A percentile compares a stretch with the other conserved stretches of the same genome.
Evolutionary conservation across 2,329 filamentous ascomycete genomes (phyloP).

Genomic region (Nemania diffusa): DNA sequence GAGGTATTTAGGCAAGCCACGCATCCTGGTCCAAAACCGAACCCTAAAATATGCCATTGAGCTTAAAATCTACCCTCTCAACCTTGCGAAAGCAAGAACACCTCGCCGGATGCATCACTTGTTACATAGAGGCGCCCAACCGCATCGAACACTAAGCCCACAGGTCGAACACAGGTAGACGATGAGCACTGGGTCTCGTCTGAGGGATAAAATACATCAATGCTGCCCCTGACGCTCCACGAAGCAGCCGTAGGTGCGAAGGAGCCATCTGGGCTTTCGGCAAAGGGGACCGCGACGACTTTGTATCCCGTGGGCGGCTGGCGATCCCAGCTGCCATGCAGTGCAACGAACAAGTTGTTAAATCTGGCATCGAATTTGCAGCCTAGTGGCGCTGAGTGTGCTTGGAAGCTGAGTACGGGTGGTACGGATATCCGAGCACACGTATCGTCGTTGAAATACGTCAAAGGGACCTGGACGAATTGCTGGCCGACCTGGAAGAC

Average conservation of each 20-base stretch:
- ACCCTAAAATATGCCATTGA: background rate
- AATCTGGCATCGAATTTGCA: conserved; percentile 69
- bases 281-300: conserved; percentile 51
- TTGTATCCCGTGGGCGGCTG: conserved; percentile 52
- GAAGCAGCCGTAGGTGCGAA: conserved; percentile 46
- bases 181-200: conserved; percentile 58
- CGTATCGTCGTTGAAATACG: conserved; percentile 43
- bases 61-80: background rate
- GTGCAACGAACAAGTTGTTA: conserved; percentile 67
- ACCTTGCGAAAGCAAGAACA: conserved; percentile 42
- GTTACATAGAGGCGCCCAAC: conserved; percentile 64
- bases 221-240: conserved; percentile 54
- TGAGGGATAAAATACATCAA: conserved; percentile 61
- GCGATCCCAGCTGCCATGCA: conserved; percentile 68
- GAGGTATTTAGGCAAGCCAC: background rate
- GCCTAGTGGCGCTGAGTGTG: conserved; percentile 72
- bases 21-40: background rate
- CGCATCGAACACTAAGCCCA: conserved; percentile 56
- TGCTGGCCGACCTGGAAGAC: conserved; percentile 49
- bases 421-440: conserved; percentile 41
- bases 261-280: conserved; percentile 43
- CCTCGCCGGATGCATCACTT: conserved; percentile 64
- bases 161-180: conserved; percentile 61
- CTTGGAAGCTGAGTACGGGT: conserved; percentile 61
- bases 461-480: conserved; percentile 46